These are phyloP conservation scores for Fraxinus anomala DNA, from an alignment of 257 asterid species.

Conservation along the genomic window DNA sequence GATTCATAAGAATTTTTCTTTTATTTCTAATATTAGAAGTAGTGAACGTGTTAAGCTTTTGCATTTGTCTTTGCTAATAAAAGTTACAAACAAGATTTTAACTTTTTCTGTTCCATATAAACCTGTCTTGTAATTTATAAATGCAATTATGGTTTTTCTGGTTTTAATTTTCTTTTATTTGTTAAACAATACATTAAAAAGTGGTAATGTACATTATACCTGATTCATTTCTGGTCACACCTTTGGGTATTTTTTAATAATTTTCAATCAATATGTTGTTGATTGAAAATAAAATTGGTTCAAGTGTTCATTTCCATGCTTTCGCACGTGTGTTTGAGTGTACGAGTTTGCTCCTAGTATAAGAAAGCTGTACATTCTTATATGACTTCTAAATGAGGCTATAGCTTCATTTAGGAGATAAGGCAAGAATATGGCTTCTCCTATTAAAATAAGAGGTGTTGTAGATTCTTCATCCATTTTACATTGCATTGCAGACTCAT, in stretches of 20 bases:
- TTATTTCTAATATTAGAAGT: neutral
- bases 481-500: slow-evolving; percentile 63
- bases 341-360: neutral
- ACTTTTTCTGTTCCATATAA: neutral
- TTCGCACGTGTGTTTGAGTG: neutral
- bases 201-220: neutral
- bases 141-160: neutral
- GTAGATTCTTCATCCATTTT: slow-evolving; percentile 10
- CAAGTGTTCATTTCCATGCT: neutral
- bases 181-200: neutral
- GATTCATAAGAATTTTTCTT: neutral
- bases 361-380: neutral
- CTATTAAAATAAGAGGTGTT: slow-evolving; percentile 1
- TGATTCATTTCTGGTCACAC: neutral
- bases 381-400: neutral
- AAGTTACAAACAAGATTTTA: neutral
- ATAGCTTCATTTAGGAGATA: neutral
- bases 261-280: neutral
- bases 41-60: neutral
- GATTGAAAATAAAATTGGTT: neutral
- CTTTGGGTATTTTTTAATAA: neutral
- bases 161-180: neutral
- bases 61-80: neutral
- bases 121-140: neutral
- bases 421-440: slow-evolving; percentile 18